Percentiles rank a stretch among this genome's conserved stretches.
These are phyloP conservation scores for Trichophyton benhamiae DNA, from an alignment of 2,329 filamentous ascomycete species.

Conservation along the genomic window DNA sequence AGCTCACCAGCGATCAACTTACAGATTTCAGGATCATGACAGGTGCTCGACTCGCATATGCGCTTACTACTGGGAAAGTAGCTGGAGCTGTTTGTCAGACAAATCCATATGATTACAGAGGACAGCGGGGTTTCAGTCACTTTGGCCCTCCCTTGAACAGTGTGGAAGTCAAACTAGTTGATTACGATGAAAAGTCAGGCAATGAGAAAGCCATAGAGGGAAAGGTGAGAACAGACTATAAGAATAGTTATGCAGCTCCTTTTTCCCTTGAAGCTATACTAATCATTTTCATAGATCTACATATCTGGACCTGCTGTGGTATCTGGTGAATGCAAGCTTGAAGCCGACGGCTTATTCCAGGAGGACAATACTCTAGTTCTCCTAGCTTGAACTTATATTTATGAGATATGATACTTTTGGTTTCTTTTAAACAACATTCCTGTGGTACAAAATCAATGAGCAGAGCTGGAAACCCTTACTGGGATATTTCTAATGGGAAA, in stretches of 20 bases:
- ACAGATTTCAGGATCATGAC: conserved; percentile 74
- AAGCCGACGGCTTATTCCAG: conserved; percentile 52
- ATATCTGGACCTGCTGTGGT: conserved; percentile 63
- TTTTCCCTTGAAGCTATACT: conserved; percentile 6
- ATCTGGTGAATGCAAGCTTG: conserved; percentile 51
- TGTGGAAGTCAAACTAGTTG: conserved; percentile 60
- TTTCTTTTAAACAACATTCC: not conserved
- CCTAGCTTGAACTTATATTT: not conserved
- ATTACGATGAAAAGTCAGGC: conserved; percentile 23
- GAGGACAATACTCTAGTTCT: conserved; percentile 61
- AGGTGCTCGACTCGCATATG: conserved; percentile 69
- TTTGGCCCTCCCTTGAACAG: conserved; percentile 74
- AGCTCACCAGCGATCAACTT: conserved; percentile 56
- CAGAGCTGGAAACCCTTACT: not conserved
- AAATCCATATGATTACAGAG: conserved; percentile 73
- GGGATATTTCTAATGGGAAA: too few relatives aligned
- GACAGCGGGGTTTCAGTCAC: conserved; percentile 42
- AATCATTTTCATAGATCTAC: conserved; percentile 44
- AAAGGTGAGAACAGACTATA: conserved; percentile 40
- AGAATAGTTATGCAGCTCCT: not conserved
- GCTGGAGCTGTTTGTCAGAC: conserved; percentile 84
- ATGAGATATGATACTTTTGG: not conserved
- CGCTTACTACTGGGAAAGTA: conserved; percentile 67
- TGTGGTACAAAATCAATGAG: not conserved
- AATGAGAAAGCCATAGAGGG: conserved; percentile 40